Base-by-base conservation (phyloP, 75 land plant genomes). In the Pinus taeda region DNA sequence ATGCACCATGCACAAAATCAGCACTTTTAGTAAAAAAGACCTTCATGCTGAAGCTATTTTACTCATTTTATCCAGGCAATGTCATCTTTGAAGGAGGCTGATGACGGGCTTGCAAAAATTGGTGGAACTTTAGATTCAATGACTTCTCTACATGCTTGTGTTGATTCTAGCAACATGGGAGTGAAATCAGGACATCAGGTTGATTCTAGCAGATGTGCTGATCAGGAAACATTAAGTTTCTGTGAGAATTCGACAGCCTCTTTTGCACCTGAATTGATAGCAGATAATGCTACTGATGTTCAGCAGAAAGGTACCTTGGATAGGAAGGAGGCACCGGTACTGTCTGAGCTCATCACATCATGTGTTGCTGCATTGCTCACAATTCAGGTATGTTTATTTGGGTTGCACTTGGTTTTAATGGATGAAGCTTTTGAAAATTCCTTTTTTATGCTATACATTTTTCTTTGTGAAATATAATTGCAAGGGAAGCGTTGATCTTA, bases 281-380 rank as follows among this genome's bases (percentile, higher is more conserved):
- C 60, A 26, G 69, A 30, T 67, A 71, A 83, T 58, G 78, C 76
- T 60, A 17, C 82, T 63, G 76, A 78, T 57, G 61, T 80, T 75
- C 78, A 80, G 58, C 77, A 39, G 39, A 71, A 66, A 24, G 55
- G 29, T 22, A 15, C 56, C 17, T 67, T 57, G 45, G 74, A 73
- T 78, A 74, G 65, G 59, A 80, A 53, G 75, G 86, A 80, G 15
- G 4, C 74, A 24, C 72, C 81, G n/a, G 76, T 88, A 33, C 97
- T 88, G 37, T 73, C 85, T 56, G 98, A 96, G 22, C 88, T 96
- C 62, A 92, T 93, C 64, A 77, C 97, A 24, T 81, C 93, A 6
- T 91, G 97, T 85, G 94, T 96, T 59, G 88, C 97, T 1, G 88
- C 97, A 29, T 77, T 96, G 80, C 82, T 96, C 61, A 91, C 92